Conservation (phyloP, 257 asterid species). For the Penstemon eatonii region DNA sequence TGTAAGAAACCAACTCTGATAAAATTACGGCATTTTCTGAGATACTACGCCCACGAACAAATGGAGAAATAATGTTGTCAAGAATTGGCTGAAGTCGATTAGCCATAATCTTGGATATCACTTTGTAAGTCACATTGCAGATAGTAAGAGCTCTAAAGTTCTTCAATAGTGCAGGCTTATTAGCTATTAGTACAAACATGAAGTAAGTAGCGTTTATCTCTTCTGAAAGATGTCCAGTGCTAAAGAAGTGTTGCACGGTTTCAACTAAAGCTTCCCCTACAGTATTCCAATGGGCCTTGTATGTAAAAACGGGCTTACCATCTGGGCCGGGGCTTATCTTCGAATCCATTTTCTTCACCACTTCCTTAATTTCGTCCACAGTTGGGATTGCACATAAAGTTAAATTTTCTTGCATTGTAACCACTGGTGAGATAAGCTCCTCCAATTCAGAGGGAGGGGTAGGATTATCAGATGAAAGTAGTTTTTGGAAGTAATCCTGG, state of each 20-base stretch:
- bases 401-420: neutral
- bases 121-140: slow-evolving; percentile 1
- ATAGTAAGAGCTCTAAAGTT: neutral
- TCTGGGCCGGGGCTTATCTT: slow-evolving; percentile 5
- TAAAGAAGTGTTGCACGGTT: neutral
- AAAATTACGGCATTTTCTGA: neutral
- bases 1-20: neutral
- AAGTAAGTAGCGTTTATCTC: neutral
- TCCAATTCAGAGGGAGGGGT: neutral
- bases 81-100: slow-evolving; percentile 2
- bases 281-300: slow-evolving; percentile 1
- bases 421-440: neutral
- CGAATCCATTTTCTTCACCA: neutral
- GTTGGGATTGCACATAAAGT: neutral
- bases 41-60: neutral
- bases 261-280: neutral
- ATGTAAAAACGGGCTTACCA: neutral
- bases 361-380: neutral
- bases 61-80: neutral
- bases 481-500: neutral
- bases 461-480: neutral
- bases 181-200: neutral
- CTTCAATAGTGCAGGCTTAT: neutral
- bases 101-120: neutral
- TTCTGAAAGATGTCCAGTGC: neutral